Evolutionary conservation across 495 filamentous ascomycete genomes (phyloP), one percentile per base, ranked within the genome.

Genomic region (Aspergillus homomorphus): DNA sequence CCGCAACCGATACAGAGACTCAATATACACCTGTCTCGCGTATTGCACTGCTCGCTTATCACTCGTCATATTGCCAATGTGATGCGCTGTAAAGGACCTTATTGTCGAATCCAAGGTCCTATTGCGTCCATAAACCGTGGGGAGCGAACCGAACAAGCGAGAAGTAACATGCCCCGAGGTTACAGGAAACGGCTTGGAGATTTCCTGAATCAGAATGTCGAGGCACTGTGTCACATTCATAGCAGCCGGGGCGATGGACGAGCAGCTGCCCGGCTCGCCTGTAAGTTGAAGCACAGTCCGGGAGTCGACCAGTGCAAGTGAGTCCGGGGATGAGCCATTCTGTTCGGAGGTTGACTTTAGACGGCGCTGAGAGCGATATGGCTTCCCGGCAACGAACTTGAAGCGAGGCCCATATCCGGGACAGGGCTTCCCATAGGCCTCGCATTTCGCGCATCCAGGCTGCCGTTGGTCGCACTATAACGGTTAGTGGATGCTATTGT

Each of bases 351-450:
- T 38, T 30, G 41, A 21, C 42, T 58, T 55, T n/a, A 22, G 57
- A 16, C 57, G 63, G 4, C 69, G 65, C 7, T 51, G 61, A 20
- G 60, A 58, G 14, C 72, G 66, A 51, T 70, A 66, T 20, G 72
- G 70, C 54, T 75, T 72, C 15, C 67, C 69, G 4, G 62, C 23
- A 7, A 75, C 62, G 18, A 75, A 75, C 48, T 69, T 73, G 49
- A 75, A 72, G 12, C 59, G 58, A 21, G 61, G 66, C n/a, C 64
- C 63, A 58, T 73, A 75, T 18, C 73, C 73, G 20, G 73, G 73
- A 51, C 73, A 73, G 20, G 63, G 63, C 51, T 61, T 61, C 0
- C 73, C 71, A 44, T 75, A 73, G 20, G 46, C 71, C 22, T 72
- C 67, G 46, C 73, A 75, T 58, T 59, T 69, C 26, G 53, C 56